These are phyloP conservation scores for Camelina hispida DNA, from an alignment of 345 rosid species.

Conservation along the genomic window DNA sequence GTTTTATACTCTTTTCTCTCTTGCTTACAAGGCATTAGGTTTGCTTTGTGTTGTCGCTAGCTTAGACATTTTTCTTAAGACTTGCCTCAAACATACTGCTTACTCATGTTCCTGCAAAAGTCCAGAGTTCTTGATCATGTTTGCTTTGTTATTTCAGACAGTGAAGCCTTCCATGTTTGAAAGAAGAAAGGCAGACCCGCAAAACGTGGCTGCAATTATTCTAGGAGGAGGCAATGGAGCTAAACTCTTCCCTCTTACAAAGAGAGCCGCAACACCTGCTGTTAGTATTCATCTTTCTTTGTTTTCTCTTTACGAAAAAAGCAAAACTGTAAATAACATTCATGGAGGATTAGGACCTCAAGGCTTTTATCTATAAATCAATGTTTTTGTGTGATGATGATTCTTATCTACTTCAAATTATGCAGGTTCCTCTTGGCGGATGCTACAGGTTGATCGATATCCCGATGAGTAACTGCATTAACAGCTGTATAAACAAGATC, in stretches of 20 bases:
- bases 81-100: neutral
- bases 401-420: slow-evolving; percentile 5
- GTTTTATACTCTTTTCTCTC: slow-evolving; percentile 14
- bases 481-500: slow-evolving; percentile 87
- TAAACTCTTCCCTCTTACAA: slow-evolving; percentile 79
- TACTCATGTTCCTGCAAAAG: neutral
- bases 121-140: slow-evolving; percentile 21
- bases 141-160: slow-evolving; percentile 47
- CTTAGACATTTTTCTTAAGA: neutral
- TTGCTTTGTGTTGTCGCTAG: slow-evolving; percentile 9
- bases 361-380: neutral
- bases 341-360: slow-evolving; percentile 22
- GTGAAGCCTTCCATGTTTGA: slow-evolving; percentile 54
- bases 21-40: slow-evolving; percentile 4
- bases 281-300: slow-evolving; percentile 48
- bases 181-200: slow-evolving; percentile 71
- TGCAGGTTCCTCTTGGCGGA: slow-evolving; percentile 87
- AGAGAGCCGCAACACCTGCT: slow-evolving; percentile 78
- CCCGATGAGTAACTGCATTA: slow-evolving; percentile 90
- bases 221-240: slow-evolving; percentile 93
- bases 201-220: slow-evolving; percentile 75
- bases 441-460: slow-evolving; percentile 84
- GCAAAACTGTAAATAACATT: neutral
- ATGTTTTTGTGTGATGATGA: neutral
- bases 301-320: neutral